These are phyloP conservation scores for Botrytis deweyae DNA, from an alignment of 2,329 filamentous ascomycete genomes.

Conservation along the genomic window DNA sequence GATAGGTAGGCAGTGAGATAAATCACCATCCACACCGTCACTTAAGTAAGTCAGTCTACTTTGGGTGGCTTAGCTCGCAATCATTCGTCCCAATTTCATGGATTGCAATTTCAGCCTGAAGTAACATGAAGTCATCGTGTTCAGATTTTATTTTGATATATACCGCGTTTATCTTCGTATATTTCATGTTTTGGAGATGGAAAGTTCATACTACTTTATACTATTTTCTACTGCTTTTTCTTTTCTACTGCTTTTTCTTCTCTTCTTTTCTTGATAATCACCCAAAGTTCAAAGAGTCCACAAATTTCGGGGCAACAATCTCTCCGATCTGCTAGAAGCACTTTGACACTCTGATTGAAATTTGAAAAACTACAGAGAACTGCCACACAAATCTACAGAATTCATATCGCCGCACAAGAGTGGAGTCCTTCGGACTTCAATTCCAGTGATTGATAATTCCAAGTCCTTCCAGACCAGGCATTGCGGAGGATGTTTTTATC, in stretches of 20 bases:
- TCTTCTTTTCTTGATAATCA: background rate
- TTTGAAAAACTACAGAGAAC: background rate
- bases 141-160: background rate
- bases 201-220: background rate
- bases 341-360: background rate
- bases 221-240: background rate
- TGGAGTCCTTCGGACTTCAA: constrained; percentile 5
- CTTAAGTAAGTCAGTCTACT: background rate
- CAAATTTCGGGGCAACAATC: background rate
- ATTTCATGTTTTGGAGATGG: background rate
- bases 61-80: background rate
- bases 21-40: background rate
- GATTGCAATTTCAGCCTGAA: background rate
- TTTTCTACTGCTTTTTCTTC: background rate
- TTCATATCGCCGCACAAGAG: constrained; percentile 3
- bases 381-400: background rate
- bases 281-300: background rate
- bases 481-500: no score
- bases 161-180: background rate
- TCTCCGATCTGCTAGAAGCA: background rate
- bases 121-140: background rate
- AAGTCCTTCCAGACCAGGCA: background rate
- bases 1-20: no score
- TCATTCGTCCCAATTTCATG: background rate
- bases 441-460: background rate